Conservation (phyloP, 176 grass and related monocot species). For the Musa itinerans region DNA sequence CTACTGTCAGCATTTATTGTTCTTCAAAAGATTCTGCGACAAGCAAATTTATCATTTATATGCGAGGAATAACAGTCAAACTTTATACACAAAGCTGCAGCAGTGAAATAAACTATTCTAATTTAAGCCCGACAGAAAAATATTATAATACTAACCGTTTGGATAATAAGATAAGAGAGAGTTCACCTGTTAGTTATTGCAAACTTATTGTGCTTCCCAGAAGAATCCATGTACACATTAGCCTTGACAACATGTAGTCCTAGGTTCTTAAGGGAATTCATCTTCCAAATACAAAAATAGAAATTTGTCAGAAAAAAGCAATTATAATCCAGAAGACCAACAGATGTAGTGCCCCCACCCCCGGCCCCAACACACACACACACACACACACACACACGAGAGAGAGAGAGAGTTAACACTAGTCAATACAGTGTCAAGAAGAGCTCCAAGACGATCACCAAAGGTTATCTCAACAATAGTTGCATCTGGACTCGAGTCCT, state of each 20-base stretch:
- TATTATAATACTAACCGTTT: not conserved
- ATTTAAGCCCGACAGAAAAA: not conserved
- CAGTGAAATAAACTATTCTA: not conserved
- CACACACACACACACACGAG: slow-evolving; percentile 7
- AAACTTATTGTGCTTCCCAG: slow-evolving; percentile 89
- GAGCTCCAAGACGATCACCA: slow-evolving; percentile 93
- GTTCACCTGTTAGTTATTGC: slow-evolving; percentile 73
- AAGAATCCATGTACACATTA: slow-evolving; percentile 78
- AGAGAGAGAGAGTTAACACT: too few species aligned
- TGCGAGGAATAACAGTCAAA: not conserved
- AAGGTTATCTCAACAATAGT: slow-evolving; percentile 91
- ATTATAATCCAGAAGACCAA: not conserved
- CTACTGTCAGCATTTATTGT: slow-evolving; percentile 41
- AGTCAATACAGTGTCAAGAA: slow-evolving; percentile 82
- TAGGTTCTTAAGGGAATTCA: slow-evolving; percentile 74
- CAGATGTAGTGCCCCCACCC: not conserved
- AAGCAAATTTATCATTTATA: slow-evolving; percentile 27
- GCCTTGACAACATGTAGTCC: slow-evolving; percentile 95
- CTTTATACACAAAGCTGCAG: not conserved
- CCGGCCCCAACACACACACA: not conserved
- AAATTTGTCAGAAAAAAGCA: not conserved
- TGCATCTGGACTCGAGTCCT: slow-evolving; percentile 87
- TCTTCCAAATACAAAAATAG: slow-evolving; percentile 39
- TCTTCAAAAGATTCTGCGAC: slow-evolving; percentile 31
- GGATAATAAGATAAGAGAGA: slow-evolving; percentile 25